Base-by-base conservation (phyloP, 164 flowering plant genomes). In the Vitis rupestris region DNA sequence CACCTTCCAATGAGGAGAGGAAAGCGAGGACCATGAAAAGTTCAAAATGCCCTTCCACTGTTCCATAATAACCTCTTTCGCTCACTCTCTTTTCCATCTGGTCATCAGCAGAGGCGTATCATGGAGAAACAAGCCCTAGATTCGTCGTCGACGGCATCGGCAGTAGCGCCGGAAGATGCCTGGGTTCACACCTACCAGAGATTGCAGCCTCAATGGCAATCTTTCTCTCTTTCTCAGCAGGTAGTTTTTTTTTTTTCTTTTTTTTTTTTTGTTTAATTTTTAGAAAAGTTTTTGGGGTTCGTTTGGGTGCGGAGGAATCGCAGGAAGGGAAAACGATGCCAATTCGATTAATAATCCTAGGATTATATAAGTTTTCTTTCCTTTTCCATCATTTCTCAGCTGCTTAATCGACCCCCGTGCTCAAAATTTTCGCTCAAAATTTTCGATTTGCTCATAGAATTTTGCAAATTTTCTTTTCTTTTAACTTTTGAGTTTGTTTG, bases 161-260 rank as follows among this genome's bases (percentile, higher is more conserved):
- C 64, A 9, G 75, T 79, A 4, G 92, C 90, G 16, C 75, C 84
- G 12, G 82, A 83, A 72, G 85, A 85, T 72, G 91, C 90, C 47
- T 90, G 96, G 96, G n/a, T 82, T 63, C 58, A 64, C 31, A 50
- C 90, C 15, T 77, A 72, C 73, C 79, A 66, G 0, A 77, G 66
- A 12, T 75, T 88, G 47, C 82, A 76, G 50, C 96, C 90, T 60
- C 87, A 76, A 12, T 89, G 89, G 93, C 76, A 77, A 66, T 79
- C 91, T 52, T 49, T 81, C 62, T 0, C 77, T 19, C 68, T 65
- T 50, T 84, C 91, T 68, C 82, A 76, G 47, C 90, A 78, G 85
- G 95, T 90, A 17, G 12, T 8, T 37, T 5, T 29, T 8, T 64
- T 44, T 37, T 61, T 37, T 16, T 17, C 14, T 31, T 15, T 23